phyloP scores from a whole-genome alignment of 345 rosid species.

The Noccaea caerulescens region DNA sequence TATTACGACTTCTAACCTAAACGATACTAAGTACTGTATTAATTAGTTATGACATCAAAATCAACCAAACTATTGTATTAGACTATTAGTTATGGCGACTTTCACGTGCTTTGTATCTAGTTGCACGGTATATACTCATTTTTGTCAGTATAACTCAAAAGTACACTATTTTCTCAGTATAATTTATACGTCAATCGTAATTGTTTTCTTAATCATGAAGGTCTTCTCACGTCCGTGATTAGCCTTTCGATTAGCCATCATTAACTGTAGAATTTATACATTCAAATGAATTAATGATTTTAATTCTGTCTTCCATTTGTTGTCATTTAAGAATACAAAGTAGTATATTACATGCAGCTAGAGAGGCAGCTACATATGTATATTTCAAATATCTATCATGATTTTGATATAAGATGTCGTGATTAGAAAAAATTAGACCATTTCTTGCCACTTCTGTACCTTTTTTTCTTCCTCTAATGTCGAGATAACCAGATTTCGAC shows the following conservation, averaged over 20 bases:
- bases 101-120: background rate
- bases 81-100: background rate
- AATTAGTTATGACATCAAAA: constrained; percentile 24
- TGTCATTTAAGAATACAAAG: background rate
- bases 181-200: too few relatives aligned
- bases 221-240: too few relatives aligned
- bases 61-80: constrained; percentile 21
- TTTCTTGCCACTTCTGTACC: background rate
- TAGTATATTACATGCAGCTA: background rate
- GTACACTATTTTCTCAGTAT: background rate
- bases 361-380: background rate
- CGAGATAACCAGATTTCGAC: background rate
- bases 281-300: background rate
- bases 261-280: background rate
- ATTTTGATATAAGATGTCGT: background rate
- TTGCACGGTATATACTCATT: background rate
- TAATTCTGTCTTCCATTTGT: background rate
- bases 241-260: too few relatives aligned
- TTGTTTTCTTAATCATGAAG: too few relatives aligned
- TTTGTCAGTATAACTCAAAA: background rate
- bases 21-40: constrained; percentile 6
- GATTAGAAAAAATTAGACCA: background rate
- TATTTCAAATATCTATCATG: constrained; percentile 5
- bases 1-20: constrained; percentile 24
- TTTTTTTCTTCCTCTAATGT: background rate